Percentiles rank a stretch among this genome's conserved stretches.
These are phyloP conservation scores for Tritrichomonas musculus DNA, from an alignment of 208 protist genomes.

Conservation along the genomic window DNA sequence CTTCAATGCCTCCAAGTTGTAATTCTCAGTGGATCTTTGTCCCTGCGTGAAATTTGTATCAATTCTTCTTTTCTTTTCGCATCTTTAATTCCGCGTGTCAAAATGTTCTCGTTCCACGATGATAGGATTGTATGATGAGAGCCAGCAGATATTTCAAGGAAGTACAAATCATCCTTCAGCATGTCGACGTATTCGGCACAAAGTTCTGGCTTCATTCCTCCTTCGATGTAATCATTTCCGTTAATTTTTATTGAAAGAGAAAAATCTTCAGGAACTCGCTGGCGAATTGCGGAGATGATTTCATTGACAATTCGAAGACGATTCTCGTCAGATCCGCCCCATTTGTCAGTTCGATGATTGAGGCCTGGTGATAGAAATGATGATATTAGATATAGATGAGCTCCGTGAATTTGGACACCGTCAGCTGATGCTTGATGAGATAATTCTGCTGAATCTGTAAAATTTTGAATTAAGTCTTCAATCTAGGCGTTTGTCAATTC, in stretches of 20 bases:
- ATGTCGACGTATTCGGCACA: not conserved
- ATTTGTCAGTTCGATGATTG: not conserved
- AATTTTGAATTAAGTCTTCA: not conserved
- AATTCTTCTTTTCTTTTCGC: not conserved
- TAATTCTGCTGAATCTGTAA: not conserved
- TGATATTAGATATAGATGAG: conserved; percentile 26
- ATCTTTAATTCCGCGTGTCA: no score
- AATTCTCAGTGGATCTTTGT: not conserved
- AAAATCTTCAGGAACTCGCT: not conserved
- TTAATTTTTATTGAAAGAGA: not conserved
- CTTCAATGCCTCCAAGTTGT: not conserved
- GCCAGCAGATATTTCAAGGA: not conserved
- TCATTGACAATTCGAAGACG: not conserved
- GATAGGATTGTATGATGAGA: no score
- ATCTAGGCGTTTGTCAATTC: not conserved
- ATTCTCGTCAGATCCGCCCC: conserved; percentile 8
- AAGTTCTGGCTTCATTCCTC: not conserved
- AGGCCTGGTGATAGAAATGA: not conserved
- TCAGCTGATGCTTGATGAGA: not conserved
- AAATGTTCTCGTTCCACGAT: no score
- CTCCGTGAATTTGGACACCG: conserved; percentile 12
- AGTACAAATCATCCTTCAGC: not conserved
- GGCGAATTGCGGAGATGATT: not conserved
- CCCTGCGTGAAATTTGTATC: not conserved
- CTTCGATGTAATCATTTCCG: not conserved